Evolutionary conservation across 768 basidiomycete genomes (phyloP).

Genomic region (Neoboletus subvelutipes): DNA sequence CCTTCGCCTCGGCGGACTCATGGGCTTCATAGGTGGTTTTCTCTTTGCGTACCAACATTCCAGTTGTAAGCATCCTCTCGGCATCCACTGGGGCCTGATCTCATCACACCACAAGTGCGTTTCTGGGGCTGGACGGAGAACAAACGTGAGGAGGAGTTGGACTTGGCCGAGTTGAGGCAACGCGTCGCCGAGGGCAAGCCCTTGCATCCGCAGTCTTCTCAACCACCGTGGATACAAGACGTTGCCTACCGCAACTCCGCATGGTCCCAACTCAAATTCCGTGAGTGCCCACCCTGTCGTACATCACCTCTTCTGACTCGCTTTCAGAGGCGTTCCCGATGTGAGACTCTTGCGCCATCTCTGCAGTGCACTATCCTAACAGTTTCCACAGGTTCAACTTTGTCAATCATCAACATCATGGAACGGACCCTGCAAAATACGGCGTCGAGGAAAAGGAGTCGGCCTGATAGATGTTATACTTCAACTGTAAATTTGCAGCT

Average conservation of each 20-base stretch:
- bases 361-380: constrained; percentile 6
- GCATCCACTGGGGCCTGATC: constrained; percentile 10
- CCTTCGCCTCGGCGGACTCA: constrained; percentile 59
- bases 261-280: constrained; percentile 92
- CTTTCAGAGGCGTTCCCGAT: constrained; percentile 69
- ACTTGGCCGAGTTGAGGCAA: constrained; percentile 75
- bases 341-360: constrained; percentile 40
- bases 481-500: constrained; percentile 8
- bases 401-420: constrained; percentile 87
- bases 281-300: constrained; percentile 44
- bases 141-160: constrained; percentile 73
- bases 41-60: constrained; percentile 90
- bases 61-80: constrained; percentile 55
- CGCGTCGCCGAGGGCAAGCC: constrained; percentile 77
- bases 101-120: constrained; percentile 53
- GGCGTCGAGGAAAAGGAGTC: constrained; percentile 37
- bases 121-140: constrained; percentile 97
- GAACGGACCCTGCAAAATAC: constrained; percentile 83
- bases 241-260: constrained; percentile 86
- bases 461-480: constrained; percentile 18
- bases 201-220: constrained; percentile 79
- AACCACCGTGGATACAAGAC: constrained; percentile 84
- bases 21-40: constrained; percentile 92
- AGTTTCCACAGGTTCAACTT: constrained; percentile 79
- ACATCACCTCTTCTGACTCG: constrained; percentile 3